phyloP scores from a whole-genome alignment of 75 land plant species.

The Chamaecyparis obtusa region DNA sequence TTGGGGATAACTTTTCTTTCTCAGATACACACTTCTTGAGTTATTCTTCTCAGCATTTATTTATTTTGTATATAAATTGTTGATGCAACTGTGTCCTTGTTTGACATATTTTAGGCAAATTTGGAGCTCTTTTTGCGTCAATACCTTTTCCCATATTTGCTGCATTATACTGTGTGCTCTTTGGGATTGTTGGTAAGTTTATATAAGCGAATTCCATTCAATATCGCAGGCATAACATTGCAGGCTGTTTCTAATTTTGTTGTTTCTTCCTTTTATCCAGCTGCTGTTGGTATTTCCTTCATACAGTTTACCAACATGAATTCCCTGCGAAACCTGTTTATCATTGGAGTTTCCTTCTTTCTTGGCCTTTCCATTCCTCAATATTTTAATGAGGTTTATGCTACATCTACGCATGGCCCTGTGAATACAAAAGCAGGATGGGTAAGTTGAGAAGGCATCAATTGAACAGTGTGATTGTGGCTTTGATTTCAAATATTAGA shows the following conservation, averaged over 20 bases:
- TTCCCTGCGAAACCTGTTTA: constrained; percentile 78
- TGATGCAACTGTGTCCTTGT: neutral
- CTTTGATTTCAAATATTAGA: neutral
- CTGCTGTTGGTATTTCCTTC: constrained; percentile 81
- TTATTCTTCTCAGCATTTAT: neutral
- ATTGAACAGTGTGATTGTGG: neutral
- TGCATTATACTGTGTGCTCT: constrained; percentile 85
- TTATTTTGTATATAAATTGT: neutral
- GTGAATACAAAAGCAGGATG: constrained; percentile 83
- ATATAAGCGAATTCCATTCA: neutral
- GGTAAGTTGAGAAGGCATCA: constrained; percentile 48
- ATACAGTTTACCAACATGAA: constrained; percentile 96
- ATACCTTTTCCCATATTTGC: constrained; percentile 91
- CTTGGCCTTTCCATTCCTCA: constrained; percentile 92
- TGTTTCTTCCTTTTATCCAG: constrained; percentile 35
- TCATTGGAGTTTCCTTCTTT: constrained; percentile 83
- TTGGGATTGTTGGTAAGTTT: constrained; percentile 80
- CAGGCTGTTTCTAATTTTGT: neutral
- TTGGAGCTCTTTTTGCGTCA: constrained; percentile 93
- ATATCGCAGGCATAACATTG: neutral
- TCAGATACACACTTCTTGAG: neutral
- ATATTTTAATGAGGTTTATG: constrained; percentile 67
- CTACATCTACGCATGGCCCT: constrained; percentile 62
- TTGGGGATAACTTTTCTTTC: constrained; percentile 6
- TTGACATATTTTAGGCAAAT: constrained; percentile 64